These are phyloP conservation scores for Volvariella surrecta DNA, from an alignment of 1,284 basidiomycete species.

Conservation along the genomic window DNA sequence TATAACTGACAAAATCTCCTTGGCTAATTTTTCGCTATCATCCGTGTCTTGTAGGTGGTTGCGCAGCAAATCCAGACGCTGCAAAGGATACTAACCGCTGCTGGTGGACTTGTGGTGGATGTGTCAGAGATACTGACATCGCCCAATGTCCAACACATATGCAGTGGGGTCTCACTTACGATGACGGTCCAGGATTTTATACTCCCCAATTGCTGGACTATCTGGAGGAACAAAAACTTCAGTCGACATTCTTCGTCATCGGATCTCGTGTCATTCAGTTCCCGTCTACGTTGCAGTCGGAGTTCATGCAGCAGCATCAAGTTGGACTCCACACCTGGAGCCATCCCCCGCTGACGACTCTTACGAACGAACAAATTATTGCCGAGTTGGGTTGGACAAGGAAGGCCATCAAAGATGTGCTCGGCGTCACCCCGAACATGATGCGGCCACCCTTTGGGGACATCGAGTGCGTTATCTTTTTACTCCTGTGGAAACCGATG, in stretches of 20 bases:
- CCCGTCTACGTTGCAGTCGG: constrained; percentile 41
- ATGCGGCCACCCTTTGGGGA: constrained; percentile 66
- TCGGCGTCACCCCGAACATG: constrained; percentile 61
- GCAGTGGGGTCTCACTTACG: constrained; percentile 68
- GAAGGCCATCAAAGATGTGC: constrained; percentile 74
- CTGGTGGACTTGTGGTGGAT: constrained; percentile 88
- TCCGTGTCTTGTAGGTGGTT: constrained; percentile 45
- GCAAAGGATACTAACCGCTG: constrained; percentile 49
- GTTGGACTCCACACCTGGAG: constrained; percentile 66
- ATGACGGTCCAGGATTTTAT: constrained; percentile 76
- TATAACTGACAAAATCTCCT: background rate
- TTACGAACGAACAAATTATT: constrained; percentile 78
- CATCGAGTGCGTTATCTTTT: constrained; percentile 40
- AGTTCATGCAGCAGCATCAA: constrained; percentile 69
- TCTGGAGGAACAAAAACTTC: constrained; percentile 59
- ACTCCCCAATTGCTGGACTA: constrained; percentile 70
- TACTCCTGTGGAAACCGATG: constrained; percentile 9
- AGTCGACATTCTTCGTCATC: constrained; percentile 83
- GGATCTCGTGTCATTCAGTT: constrained; percentile 59
- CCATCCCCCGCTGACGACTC: constrained; percentile 61
- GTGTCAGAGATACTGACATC: constrained; percentile 62
- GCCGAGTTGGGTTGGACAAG: constrained; percentile 85
- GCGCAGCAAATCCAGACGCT: constrained; percentile 51
- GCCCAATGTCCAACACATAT: constrained; percentile 63
- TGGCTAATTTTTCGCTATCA: background rate